Conservation (phyloP, 495 filamentous ascomycete genomes). For the Glarea lozoyensis region DNA sequence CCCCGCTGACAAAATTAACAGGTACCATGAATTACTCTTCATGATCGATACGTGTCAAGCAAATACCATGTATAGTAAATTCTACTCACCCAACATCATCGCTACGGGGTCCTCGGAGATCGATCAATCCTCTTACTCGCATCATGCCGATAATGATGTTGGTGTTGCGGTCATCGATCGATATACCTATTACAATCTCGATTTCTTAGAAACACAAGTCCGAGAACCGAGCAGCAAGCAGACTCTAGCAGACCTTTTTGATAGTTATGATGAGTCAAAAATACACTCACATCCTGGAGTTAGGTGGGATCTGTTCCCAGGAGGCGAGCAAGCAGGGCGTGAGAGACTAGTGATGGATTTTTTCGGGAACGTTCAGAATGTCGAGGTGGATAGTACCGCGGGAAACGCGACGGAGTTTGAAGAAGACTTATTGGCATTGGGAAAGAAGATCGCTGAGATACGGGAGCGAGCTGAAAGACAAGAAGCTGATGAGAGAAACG, state of each 20-base stretch:
- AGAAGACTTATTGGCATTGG: conserved; percentile 62
- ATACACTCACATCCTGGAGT: conserved; percentile 91
- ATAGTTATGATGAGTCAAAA: conserved; percentile 88
- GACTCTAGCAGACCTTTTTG: conserved; percentile 87
- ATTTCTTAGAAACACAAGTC: conserved; percentile 89
- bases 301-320: conserved; percentile 84
- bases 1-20: conserved; percentile 19
- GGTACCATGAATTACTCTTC: conserved; percentile 91
- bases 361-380: conserved; percentile 96
- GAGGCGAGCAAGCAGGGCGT: conserved; percentile 62
- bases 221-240: conserved; percentile 72
- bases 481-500: conserved; percentile 28
- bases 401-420: conserved; percentile 41
- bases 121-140: conserved; percentile 89
- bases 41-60: conserved; percentile 99
- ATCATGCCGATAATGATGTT: conserved; percentile 96
- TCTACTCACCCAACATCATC: conserved; percentile 95
- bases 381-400: conserved; percentile 70
- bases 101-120: conserved; percentile 90
- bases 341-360: conserved; percentile 84
- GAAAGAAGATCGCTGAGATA: conserved; percentile 51
- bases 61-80: conserved; percentile 96
- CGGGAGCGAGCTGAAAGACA: conserved; percentile 39
- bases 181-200: conserved; percentile 97
- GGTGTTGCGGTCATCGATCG: conserved; percentile 97